A percentile compares a stretch with the other conserved stretches of the same genome.
Conservation (phyloP, 352 stramenopile species). For the Globisporangium cederbergense region DNA sequence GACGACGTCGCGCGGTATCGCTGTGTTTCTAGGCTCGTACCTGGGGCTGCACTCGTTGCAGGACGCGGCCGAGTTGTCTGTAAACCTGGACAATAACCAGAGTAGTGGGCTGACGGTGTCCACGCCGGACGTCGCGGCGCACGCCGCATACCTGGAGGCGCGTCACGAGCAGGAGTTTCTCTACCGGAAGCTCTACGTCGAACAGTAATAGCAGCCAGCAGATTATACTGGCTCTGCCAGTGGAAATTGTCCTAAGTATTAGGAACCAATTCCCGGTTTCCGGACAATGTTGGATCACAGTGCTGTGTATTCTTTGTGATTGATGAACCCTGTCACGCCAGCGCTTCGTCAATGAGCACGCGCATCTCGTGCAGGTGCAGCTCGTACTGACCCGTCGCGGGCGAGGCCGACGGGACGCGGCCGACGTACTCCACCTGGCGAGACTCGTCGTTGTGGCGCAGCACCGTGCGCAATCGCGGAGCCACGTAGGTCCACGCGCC, state of each 20-base stretch:
- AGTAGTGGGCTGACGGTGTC: slow-evolving; percentile 28
- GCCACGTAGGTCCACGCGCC: slow-evolving; percentile 93
- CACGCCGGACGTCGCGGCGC: slow-evolving; percentile 39
- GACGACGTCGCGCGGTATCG: slow-evolving; percentile 83
- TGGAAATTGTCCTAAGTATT: background rate
- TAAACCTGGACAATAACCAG: slow-evolving; percentile 2
- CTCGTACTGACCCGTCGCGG: slow-evolving; percentile 94
- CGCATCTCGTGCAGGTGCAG: slow-evolving; percentile 94
- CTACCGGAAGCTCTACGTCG: slow-evolving; percentile 67
- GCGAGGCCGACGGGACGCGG: slow-evolving; percentile 91
- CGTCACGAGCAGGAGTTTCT: slow-evolving; percentile 67
- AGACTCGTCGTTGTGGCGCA: slow-evolving; percentile 75
- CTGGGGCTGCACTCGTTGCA: slow-evolving; percentile 53
- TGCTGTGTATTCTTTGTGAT: background rate
- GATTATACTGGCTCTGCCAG: background rate
- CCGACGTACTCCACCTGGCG: slow-evolving; percentile 91
- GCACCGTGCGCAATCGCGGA: slow-evolving; percentile 91
- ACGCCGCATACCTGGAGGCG: slow-evolving; percentile 59
- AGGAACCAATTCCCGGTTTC: background rate
- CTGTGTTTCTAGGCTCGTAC: slow-evolving; percentile 64
- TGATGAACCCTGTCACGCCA: slow-evolving; percentile 28
- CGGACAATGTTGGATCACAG: background rate
- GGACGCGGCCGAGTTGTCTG: slow-evolving; percentile 28
- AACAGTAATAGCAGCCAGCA: slow-evolving; percentile 5
- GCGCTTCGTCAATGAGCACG: slow-evolving; percentile 87